Evolutionary conservation across 257 asterid species (phyloP).

Genomic region (Solanum rostratum): DNA sequence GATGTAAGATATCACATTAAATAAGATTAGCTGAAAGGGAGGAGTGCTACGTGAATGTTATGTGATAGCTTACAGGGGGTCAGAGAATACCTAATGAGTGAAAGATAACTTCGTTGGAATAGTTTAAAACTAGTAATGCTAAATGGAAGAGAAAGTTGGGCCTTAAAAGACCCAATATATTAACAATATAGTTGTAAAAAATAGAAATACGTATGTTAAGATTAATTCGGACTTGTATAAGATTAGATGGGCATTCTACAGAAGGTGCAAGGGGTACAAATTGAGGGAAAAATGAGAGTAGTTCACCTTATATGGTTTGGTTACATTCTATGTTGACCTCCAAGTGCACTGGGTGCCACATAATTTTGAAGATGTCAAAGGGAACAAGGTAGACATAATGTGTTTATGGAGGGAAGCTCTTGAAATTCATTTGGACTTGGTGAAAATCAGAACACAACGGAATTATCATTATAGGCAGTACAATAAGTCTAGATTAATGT

Average conservation of each 20-base stretch:
- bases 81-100: neutral
- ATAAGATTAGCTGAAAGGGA: neutral
- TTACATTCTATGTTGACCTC: neutral
- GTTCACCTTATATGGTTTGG: neutral
- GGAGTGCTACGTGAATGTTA: neutral
- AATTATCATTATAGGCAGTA: neutral
- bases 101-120: neutral
- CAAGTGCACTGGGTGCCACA: neutral
- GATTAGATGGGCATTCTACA: neutral
- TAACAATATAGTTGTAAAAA: neutral
- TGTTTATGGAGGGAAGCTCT: neutral
- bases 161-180: neutral
- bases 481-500: neutral
- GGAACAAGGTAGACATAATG: neutral
- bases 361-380: neutral
- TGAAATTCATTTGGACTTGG: neutral
- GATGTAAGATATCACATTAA: neutral
- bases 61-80: neutral
- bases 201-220: neutral
- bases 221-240: neutral
- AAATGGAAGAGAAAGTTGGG: neutral
- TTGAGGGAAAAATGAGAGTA: neutral
- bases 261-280: neutral
- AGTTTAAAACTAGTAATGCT: neutral
- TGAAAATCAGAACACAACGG: neutral